Base-by-base conservation (phyloP, 2,329 filamentous ascomycete species). In the Pestalotiopsis fici region DNA sequence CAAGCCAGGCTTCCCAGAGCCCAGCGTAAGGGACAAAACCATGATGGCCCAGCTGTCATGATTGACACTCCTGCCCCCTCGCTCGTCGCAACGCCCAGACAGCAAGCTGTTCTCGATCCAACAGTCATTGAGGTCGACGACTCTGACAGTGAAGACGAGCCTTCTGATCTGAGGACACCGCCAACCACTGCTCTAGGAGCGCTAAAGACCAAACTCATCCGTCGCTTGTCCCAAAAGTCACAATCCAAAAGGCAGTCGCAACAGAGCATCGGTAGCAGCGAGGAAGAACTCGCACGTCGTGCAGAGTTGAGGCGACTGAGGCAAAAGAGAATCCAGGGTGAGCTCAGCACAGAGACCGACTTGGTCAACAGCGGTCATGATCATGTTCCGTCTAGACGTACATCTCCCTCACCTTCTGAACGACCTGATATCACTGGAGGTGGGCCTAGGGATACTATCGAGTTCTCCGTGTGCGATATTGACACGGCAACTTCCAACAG, bases 291-390 rank as follows among this genome's bases (percentile, higher is more conserved):
- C 56, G 83, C 86, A 64, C 81, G 86, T 31, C 82, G 87, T 70
- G 87, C 86, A 31, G 87, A 89, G 70, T 75, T 90, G 65, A 86
- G 82, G 70, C 82, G 86, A 23, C 77, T 89, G 9, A 84, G 86
- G 75, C 83, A 85, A 61, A 85, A 83, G 70, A 82, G 86, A 69
- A 89, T 89, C n/a, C 85, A 86, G 69, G 83, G 88, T 56, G 87
- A 89, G 71, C 78, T 90, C 3, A 81, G 84, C 59, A 83, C 76
- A 50, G 86, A 87, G 47, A 77, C 80, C 43, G 73, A 76, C 11
- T 78, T 80, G 59, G 79, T 81, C 15, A 69, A 71, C 23, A 75
- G 71, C n/a, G 73, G 72, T 28, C 66, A 71, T 25, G 75, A 73
- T 21, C 69, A 76, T 13, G 72, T 74, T 5, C 71, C 75, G 37